Evolutionary conservation across 345 rosid species (phyloP), one percentile per base, ranked within the genome.

Genomic region (Clausena lansium): DNA sequence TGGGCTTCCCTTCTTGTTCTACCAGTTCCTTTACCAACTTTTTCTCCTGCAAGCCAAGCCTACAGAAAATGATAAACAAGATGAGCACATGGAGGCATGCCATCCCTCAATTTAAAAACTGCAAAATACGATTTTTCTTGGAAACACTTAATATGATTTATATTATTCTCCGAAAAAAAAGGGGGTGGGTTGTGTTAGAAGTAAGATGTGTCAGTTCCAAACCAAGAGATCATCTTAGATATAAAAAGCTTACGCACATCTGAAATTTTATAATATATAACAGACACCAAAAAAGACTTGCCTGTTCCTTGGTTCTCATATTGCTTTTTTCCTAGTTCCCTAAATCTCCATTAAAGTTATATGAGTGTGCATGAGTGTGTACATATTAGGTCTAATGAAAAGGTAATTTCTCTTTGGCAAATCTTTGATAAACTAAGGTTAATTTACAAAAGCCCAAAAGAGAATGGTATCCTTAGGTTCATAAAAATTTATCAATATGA

Each of bases 21-120:
- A 58, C 98, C 98, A 76, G 84, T 79, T 70, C 94, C 98, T 80
- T 93, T 90, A 62, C 99, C 94, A 82, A 91, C 82, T 84, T 86
- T 93, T 83, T 89, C 83, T 81, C 97, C 98, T 22, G 87, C 90
- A 83, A 96, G 85, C 98, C 93, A 89, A 82, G 86, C 97, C 99
- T 96, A 81, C 68, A 83, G 79, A 70, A 82, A 74, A 59, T 6
- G 77, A 69, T 28, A 38, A 73, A 79, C 60, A 70, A 45, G 61
- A 73, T 71, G 61, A 81, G 81, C 35, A 9, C 25, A 47, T 38
- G 41, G 30, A 74, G 58, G 50, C 41, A 61, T 24, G 45, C 19
- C 55, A 67, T 32, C 38, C 64, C 73, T 66, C 45, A 55, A 78
- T 65, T 67, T 17, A 63, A 20, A 41, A 63, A 71, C 24, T n/a